Evolutionary conservation across 345 rosid genomes (phyloP).

Genomic region (Schrenkiella parvula): DNA sequence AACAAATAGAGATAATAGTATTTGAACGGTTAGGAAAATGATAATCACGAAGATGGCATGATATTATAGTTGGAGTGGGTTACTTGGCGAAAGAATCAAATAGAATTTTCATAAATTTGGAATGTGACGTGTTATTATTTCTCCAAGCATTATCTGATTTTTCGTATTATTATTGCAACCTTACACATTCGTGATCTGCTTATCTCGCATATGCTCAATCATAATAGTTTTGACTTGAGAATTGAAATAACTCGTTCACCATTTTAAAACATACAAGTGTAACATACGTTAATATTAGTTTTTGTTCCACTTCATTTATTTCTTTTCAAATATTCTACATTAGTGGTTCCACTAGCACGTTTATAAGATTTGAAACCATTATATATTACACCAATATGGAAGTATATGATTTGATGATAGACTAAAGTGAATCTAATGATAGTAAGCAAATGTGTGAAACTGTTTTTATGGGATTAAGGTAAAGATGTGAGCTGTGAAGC

Average conservation of each 20-base stretch:
- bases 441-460: neutral
- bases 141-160: neutral
- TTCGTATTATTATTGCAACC: constrained; percentile 1
- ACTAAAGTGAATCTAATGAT: neutral
- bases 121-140: constrained; percentile 22
- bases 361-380: neutral
- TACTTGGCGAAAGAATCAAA: constrained; percentile 32
- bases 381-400: neutral
- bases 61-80: constrained; percentile 34
- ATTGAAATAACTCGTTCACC: neutral
- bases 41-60: constrained; percentile 37
- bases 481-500: constrained; percentile 28
- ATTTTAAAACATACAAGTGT: neutral
- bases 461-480: neutral
- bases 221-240: neutral
- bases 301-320: neutral
- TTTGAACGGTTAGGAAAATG: neutral
- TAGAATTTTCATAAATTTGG: constrained; percentile 18
- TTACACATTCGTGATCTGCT: neutral
- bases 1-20: neutral
- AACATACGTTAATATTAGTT: neutral
- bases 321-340: neutral
- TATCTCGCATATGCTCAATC: neutral
- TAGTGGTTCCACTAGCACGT: neutral
- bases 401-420: neutral